Evolutionary conservation across 257 asterid genomes (phyloP).

Genomic region (Scutellaria galericulata): DNA sequence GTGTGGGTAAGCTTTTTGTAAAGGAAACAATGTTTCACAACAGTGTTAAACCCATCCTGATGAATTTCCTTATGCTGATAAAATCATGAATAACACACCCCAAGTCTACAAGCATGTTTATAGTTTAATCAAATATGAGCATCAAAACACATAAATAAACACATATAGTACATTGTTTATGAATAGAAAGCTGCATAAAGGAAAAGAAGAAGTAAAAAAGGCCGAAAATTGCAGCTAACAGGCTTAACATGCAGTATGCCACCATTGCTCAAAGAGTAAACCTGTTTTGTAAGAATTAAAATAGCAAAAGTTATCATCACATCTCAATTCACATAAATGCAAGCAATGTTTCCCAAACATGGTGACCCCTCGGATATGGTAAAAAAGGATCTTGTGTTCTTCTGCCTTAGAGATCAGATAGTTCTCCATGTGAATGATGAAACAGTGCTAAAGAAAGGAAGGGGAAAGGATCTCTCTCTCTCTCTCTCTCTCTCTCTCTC

Average conservation of each 20-base stretch:
- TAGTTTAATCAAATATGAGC: conserved; percentile 11
- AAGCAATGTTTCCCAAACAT: conserved; percentile 7
- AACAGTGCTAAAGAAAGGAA: background rate
- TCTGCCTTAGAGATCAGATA: conserved; percentile 5
- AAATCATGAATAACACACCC: conserved; percentile 20
- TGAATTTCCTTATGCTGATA: conserved; percentile 28
- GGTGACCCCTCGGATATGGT: conserved; percentile 18
- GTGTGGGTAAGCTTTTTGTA: conserved; percentile 25
- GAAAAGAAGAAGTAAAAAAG: background rate
- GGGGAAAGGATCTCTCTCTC: background rate
- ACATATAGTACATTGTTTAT: conserved; percentile 7
- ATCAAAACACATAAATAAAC: conserved; percentile 26
- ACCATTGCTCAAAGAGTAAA: conserved; percentile 3
- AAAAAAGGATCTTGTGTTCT: background rate
- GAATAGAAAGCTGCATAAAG: conserved; percentile 23
- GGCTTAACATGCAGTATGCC: background rate
- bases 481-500: background rate
- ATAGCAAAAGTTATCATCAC: conserved; percentile 1
- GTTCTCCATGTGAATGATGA: background rate
- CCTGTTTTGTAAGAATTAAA: conserved; percentile 18
- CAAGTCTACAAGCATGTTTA: background rate
- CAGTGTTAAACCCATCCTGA: conserved; percentile 18
- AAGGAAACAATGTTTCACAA: conserved; percentile 21
- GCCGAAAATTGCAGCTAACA: conserved; percentile 6
- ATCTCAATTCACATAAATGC: conserved; percentile 6